Evolutionary conservation across 257 asterid genomes (phyloP).

Genomic region (Dorcoceras hygrometricum): DNA sequence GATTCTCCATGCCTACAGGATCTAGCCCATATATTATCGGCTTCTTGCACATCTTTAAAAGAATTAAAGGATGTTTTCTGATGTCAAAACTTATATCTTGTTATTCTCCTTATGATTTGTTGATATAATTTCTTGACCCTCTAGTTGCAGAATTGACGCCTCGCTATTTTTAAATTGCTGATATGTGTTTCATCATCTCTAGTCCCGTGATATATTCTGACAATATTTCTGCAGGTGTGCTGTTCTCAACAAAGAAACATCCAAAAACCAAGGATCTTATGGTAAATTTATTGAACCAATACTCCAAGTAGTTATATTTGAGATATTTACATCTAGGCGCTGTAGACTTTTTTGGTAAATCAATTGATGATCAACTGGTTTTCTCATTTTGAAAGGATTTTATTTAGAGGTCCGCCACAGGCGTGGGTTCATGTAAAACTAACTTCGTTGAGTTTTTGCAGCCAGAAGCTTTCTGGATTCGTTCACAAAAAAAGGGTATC

Average conservation of each 20-base stretch:
- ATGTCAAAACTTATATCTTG: no score
- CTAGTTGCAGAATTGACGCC: no score
- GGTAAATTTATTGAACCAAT: constrained; percentile 49
- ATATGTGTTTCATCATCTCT: not conserved
- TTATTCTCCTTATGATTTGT: no score
- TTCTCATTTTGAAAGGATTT: not conserved
- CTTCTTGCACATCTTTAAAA: no score
- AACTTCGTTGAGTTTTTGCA: constrained; percentile 35
- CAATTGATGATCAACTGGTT: constrained; percentile 5
- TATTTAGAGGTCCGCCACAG: not conserved
- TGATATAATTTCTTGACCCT: no score
- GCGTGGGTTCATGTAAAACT: not conserved
- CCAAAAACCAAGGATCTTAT: constrained; percentile 86
- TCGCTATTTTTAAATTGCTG: not conserved
- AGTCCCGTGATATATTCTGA: not conserved
- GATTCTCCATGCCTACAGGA: no score
- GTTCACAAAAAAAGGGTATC: constrained; percentile 73
- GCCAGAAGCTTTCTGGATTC: constrained; percentile 97
- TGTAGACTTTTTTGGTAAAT: constrained; percentile 8
- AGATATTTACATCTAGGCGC: not conserved
- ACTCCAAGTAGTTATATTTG: constrained; percentile 12
- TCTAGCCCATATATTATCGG: no score
- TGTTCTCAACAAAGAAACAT: constrained; percentile 87
- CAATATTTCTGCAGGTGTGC: constrained; percentile 52
- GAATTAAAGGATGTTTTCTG: no score